phyloP scores from a whole-genome alignment of 352 stramenopile species.

The Phytophthora fragariaefolia region DNA sequence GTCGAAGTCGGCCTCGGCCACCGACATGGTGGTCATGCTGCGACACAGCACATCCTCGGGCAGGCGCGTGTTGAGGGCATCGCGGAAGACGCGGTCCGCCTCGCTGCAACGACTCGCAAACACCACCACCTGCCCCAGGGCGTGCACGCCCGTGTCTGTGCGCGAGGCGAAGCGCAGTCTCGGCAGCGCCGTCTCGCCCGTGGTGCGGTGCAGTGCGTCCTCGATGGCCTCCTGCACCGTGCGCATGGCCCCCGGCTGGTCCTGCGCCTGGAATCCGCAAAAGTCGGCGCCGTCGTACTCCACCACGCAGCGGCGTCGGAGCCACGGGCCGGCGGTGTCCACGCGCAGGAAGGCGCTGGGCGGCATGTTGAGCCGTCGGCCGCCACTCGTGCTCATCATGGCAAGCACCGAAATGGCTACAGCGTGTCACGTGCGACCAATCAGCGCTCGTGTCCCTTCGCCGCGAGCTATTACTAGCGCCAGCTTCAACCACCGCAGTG shows the following conservation, averaged over 20 bases:
- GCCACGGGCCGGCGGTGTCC: slow-evolving; percentile 18
- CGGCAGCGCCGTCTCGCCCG: slow-evolving; percentile 57
- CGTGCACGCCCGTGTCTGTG: slow-evolving; percentile 94
- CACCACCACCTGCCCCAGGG: slow-evolving; percentile 89
- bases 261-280: slow-evolving; percentile 85
- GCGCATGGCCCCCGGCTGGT: slow-evolving; percentile 47
- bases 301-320: slow-evolving; percentile 51
- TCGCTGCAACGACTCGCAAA: slow-evolving; percentile 80
- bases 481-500: background rate
- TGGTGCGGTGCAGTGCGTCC: slow-evolving; percentile 70
- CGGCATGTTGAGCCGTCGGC: slow-evolving; percentile 45
- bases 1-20: slow-evolving; percentile 47
- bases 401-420: slow-evolving; percentile 24
- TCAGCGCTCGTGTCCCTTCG: slow-evolving; percentile 34
- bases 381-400: slow-evolving; percentile 19
- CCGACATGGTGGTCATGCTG: slow-evolving; percentile 32
- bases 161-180: slow-evolving; percentile 89
- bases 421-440: slow-evolving; percentile 11
- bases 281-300: slow-evolving; percentile 85
- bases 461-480: slow-evolving; percentile 13
- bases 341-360: slow-evolving; percentile 55
- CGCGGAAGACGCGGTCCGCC: slow-evolving; percentile 54
- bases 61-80: slow-evolving; percentile 79
- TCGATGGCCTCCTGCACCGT: slow-evolving; percentile 83
- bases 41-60: slow-evolving; percentile 65